These are phyloP conservation scores for Astraeus odoratus DNA, from an alignment of 768 basidiomycete species.

Conservation along the genomic window DNA sequence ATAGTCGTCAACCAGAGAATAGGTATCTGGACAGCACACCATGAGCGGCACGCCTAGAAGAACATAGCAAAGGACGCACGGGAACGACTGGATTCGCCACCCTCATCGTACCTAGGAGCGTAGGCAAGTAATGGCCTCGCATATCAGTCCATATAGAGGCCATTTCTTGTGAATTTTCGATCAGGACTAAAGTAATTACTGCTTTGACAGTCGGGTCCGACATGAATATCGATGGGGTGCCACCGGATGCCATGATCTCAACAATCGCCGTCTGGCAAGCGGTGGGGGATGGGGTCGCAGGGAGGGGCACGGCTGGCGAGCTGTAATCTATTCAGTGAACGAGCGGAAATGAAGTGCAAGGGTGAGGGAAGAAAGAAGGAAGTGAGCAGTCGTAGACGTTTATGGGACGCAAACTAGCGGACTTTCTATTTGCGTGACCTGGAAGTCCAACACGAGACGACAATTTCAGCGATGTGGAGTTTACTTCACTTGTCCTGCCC, in stretches of 20 bases:
- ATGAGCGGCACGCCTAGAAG: conserved; percentile 1
- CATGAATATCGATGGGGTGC: conserved; percentile 16
- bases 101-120: conserved; percentile 36
- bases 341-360: conserved; percentile 6
- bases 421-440: conserved; percentile 12
- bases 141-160: conserved; percentile 42
- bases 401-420: conserved; percentile 10
- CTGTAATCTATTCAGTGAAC: conserved; percentile 2
- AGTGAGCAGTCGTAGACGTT: conserved; percentile 8
- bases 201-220: conserved; percentile 13
- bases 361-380: neutral
- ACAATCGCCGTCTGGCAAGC: conserved; percentile 12
- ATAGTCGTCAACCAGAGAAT: conserved; percentile 42
- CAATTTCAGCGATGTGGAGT: neutral
- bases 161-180: conserved; percentile 50
- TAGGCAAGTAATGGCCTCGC: conserved; percentile 38
- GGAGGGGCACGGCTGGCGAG: neutral
- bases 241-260: conserved; percentile 10
- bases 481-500: conserved; percentile 1
- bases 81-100: conserved; percentile 31
- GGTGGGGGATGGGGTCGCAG: conserved; percentile 1
- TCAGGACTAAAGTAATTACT: conserved; percentile 37
- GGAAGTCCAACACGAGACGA: conserved; percentile 3
- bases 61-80: conserved; percentile 27
- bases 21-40: conserved; percentile 17